Evolutionary conservation across 352 stramenopile species (phyloP).

Genomic region (Phytophthora multivora): DNA sequence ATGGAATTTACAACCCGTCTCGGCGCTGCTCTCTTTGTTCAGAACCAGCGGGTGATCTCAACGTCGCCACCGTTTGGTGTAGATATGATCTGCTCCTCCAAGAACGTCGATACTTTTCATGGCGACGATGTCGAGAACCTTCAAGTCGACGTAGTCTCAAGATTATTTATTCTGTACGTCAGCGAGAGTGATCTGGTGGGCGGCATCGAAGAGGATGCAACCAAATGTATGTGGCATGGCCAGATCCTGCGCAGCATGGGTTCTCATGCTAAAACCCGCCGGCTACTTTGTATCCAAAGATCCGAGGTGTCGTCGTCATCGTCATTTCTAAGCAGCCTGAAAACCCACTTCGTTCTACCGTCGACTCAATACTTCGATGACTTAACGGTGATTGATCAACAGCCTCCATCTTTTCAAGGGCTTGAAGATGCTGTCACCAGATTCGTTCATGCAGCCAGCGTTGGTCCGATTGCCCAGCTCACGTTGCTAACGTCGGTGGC

Average conservation of each 20-base stretch:
- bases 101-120: not conserved
- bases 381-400: constrained; percentile 15
- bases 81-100: constrained; percentile 2
- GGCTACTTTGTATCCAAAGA: constrained; percentile 38
- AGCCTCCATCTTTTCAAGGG: constrained; percentile 13
- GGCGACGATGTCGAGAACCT: not conserved
- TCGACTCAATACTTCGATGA: constrained; percentile 18
- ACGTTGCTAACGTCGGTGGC: constrained; percentile 32
- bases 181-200: constrained; percentile 26
- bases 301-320: constrained; percentile 3
- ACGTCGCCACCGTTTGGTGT: constrained; percentile 40
- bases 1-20: constrained; percentile 30
- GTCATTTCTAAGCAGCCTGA: constrained; percentile 14
- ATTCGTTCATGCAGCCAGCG: constrained; percentile 4
- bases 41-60: constrained; percentile 45
- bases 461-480: constrained; percentile 23
- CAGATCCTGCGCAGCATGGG: constrained; percentile 38
- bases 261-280: constrained; percentile 17
- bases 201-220: not conserved
- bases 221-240: constrained; percentile 25
- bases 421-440: constrained; percentile 35
- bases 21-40: constrained; percentile 42
- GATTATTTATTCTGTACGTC: constrained; percentile 41
- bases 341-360: constrained; percentile 17
- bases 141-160: constrained; percentile 1